phyloP scores from a whole-genome alignment of 495 filamentous ascomycete species.

The Cenococcum geophilum region DNA sequence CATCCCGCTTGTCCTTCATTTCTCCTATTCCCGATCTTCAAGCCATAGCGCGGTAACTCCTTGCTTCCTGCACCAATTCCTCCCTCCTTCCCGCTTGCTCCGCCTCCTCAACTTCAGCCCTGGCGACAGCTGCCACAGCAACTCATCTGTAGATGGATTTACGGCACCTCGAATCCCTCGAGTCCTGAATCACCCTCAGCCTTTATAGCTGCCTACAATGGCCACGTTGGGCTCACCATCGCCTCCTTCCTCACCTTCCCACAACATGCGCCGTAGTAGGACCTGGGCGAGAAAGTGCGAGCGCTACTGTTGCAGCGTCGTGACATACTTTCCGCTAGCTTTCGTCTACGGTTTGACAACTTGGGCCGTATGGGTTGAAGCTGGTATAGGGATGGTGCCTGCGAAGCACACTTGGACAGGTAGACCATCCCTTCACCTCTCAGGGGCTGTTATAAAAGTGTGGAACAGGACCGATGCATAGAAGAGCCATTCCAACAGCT shows the following conservation, averaged over 20 bases:
- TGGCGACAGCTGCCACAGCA: background rate
- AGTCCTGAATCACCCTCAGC: conserved; percentile 10
- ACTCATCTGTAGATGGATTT: background rate
- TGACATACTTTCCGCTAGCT: conserved; percentile 78
- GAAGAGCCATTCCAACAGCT: no score
- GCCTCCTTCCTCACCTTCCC: conserved; percentile 29
- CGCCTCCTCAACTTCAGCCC: background rate
- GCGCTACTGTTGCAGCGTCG: conserved; percentile 70
- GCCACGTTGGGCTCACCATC: conserved; percentile 30
- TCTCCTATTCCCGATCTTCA: background rate
- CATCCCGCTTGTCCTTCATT: background rate
- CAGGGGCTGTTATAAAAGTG: background rate
- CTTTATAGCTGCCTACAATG: conserved; percentile 12
- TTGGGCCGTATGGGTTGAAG: conserved; percentile 86
- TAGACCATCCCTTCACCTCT: conserved; percentile 39
- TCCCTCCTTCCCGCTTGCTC: background rate
- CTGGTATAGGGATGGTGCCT: conserved; percentile 60
- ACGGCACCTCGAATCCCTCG: background rate
- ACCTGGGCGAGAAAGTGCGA: conserved; percentile 71
- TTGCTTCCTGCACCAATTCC: background rate
- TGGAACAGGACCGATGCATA: no score
- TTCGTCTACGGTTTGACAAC: conserved; percentile 86
- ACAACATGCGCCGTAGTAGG: conserved; percentile 36
- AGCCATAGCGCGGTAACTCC: background rate
- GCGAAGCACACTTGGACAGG: conserved; percentile 59